Conservation (phyloP, 768 basidiomycete genomes). For the Collybiopsis confluens region DNA sequence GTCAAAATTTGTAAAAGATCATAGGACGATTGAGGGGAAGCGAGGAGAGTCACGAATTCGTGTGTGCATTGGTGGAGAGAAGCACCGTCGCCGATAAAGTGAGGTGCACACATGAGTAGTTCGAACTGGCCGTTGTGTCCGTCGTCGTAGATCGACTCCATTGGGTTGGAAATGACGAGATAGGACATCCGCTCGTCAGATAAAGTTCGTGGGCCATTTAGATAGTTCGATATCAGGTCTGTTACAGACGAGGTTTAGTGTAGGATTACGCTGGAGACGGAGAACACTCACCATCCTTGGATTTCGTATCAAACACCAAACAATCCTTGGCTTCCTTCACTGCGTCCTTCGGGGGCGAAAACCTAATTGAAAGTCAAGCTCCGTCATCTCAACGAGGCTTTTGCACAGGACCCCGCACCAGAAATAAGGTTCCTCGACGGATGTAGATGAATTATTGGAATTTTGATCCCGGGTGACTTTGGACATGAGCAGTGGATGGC, state of each 20-base stretch:
- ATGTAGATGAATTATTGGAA: neutral
- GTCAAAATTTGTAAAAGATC: slow-evolving; percentile 16
- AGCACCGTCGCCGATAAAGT: slow-evolving; percentile 69
- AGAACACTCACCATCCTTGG: slow-evolving; percentile 35
- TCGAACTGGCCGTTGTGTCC: slow-evolving; percentile 21
- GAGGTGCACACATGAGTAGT: slow-evolving; percentile 56
- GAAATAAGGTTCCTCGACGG: slow-evolving; percentile 2
- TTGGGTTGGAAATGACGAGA: slow-evolving; percentile 30
- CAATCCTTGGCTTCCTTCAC: slow-evolving; percentile 36
- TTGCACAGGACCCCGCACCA: neutral
- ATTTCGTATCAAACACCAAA: slow-evolving; percentile 32
- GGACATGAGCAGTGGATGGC: slow-evolving; percentile 55
- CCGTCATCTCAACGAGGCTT: neutral
- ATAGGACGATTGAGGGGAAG: slow-evolving; percentile 17
- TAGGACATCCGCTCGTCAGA: slow-evolving; percentile 47
- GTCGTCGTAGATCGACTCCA: slow-evolving; percentile 7
- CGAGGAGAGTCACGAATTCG: slow-evolving; percentile 49
- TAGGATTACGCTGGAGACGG: neutral
- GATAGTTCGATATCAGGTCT: slow-evolving; percentile 50
- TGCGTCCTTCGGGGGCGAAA: slow-evolving; percentile 37
- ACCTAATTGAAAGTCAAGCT: slow-evolving; percentile 23
- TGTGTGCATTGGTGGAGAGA: slow-evolving; percentile 61
- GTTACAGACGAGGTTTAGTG: neutral
- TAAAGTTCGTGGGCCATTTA: slow-evolving; percentile 59
- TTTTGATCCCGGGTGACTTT: slow-evolving; percentile 31